Conservation (phyloP, 768 basidiomycete genomes). For the Mycena polygramma region DNA sequence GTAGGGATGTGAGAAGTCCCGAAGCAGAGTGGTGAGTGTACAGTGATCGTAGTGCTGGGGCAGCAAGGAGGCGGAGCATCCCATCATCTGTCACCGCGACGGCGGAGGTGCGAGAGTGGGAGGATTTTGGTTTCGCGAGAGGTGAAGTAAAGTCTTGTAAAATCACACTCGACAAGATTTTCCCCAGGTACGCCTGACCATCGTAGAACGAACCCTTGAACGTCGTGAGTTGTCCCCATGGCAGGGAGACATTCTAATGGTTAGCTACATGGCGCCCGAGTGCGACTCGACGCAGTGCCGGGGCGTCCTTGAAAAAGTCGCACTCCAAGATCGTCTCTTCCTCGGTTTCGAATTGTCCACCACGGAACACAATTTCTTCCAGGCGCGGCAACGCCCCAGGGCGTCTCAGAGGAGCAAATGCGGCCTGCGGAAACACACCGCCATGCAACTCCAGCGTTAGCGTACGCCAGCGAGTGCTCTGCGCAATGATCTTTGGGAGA, state of each 20-base stretch:
- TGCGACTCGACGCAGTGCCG: not conserved
- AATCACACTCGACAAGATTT: constrained; percentile 20
- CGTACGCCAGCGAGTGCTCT: constrained; percentile 11
- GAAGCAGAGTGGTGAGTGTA: not conserved
- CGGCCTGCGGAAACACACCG: not conserved
- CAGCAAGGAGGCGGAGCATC: not conserved
- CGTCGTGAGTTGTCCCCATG: constrained; percentile 7
- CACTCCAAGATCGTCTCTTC: not conserved
- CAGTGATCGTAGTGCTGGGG: not conserved
- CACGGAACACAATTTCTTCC: not conserved
- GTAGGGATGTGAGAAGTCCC: not conserved
- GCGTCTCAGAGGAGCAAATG: not conserved
- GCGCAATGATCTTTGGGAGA: not conserved
- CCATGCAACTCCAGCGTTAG: not conserved
- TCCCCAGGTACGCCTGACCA: no score
- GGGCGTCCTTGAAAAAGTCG: not conserved
- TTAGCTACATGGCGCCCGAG: not conserved
- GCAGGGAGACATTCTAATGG: not conserved
- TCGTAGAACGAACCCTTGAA: constrained; percentile 10
- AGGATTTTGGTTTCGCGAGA: not conserved
- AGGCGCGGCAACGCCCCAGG: not conserved
- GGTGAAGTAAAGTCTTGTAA: not conserved
- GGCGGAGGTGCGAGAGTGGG: constrained; percentile 2
- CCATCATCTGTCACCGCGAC: not conserved
- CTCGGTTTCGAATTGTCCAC: not conserved